Conservation (phyloP, 495 filamentous ascomycete genomes). For the Amphirosellinia nigrospora region DNA sequence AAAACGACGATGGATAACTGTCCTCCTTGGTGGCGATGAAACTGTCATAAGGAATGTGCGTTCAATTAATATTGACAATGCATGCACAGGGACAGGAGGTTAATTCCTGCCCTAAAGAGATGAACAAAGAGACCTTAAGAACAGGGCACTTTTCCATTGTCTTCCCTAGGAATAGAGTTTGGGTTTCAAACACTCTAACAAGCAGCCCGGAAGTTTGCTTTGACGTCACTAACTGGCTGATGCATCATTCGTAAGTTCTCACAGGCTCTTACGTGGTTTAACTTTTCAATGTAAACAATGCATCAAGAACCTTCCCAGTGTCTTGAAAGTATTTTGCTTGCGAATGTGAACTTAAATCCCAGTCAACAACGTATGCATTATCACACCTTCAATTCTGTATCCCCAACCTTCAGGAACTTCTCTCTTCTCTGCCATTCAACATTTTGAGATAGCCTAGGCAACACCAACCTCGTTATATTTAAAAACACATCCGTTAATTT, state of each 20-base stretch:
- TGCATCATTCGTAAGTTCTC: neutral
- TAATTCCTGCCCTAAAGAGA: slow-evolving; percentile 26
- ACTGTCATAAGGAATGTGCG: slow-evolving; percentile 29
- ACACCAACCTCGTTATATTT: neutral
- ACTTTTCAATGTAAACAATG: neutral
- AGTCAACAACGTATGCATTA: neutral
- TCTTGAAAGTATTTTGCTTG: neutral
- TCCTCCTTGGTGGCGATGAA: slow-evolving; percentile 27
- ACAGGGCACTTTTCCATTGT: neutral
- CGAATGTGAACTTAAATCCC: neutral
- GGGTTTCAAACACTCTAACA: neutral
- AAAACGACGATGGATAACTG: slow-evolving; percentile 22
- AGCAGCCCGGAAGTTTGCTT: slow-evolving; percentile 11
- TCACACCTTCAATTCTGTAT: neutral
- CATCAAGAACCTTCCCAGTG: neutral
- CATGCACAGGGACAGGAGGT: slow-evolving; percentile 30
- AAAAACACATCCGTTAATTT: neutral
- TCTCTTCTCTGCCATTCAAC: too few species aligned
- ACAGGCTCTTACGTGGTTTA: neutral
- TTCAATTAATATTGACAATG: slow-evolving; percentile 33
- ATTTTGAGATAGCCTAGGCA: neutral
- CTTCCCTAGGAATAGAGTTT: neutral
- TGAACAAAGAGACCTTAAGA: slow-evolving; percentile 2
- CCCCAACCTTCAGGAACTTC: neutral
- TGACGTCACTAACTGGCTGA: neutral